Conservation (phyloP, 306 rosid genomes). For the Hippophae gyantsensis region DNA sequence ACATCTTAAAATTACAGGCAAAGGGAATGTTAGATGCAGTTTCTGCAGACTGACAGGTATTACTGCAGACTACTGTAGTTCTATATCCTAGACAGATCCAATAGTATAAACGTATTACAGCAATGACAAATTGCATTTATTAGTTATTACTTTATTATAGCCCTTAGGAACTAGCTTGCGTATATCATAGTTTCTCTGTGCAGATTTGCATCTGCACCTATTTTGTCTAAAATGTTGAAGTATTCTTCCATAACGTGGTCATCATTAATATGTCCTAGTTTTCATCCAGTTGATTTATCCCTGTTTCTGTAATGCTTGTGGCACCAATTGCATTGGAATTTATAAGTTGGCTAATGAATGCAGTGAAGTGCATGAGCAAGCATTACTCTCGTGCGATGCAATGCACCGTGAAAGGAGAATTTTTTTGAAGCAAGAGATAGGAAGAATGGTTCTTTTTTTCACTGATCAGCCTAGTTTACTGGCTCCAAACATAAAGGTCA, state of each 20-base stretch:
- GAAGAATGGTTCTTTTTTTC: constrained; percentile 93
- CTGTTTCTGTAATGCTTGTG: constrained; percentile 3
- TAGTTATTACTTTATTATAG: too few species aligned
- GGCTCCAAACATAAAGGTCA: constrained; percentile 96
- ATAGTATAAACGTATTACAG: not conserved
- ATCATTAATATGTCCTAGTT: not conserved
- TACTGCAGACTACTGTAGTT: not conserved
- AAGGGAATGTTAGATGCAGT: too few species aligned
- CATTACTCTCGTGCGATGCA: constrained; percentile 69
- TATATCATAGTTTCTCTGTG: not conserved
- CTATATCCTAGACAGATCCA: not conserved
- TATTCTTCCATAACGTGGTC: too few species aligned
- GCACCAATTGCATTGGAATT: constrained; percentile 17
- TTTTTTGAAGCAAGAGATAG: constrained; percentile 93
- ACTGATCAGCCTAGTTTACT: constrained; percentile 91
- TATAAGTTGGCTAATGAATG: constrained; percentile 26
- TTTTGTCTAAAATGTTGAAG: too few species aligned
- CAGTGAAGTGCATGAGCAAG: constrained; percentile 98
- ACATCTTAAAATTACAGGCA: too few species aligned
- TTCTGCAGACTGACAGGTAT: too few species aligned
- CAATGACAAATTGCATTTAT: not conserved
- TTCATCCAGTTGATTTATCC: constrained; percentile 3
- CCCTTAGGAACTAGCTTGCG: too few species aligned
- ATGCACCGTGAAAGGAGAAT: constrained; percentile 93
- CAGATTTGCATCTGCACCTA: not conserved